Percentiles rank a stretch among this genome's conserved stretches.
phyloP scores from a whole-genome alignment of 2,329 filamentous ascomycete genomes.

The Domatiomyces globalis region DNA sequence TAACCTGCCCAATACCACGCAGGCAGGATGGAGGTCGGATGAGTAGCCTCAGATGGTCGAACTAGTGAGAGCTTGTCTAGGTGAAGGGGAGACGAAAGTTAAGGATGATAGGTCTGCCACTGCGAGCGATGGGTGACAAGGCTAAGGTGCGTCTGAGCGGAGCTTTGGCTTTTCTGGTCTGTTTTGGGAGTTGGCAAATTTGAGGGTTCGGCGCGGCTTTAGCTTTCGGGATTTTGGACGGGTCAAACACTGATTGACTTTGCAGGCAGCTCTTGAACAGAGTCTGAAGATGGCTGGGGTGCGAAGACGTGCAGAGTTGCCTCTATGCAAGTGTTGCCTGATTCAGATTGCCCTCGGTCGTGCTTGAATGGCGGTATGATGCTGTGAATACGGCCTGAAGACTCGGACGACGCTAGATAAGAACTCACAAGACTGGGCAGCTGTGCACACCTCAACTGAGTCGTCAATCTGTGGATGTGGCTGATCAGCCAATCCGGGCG shows the following conservation, averaged over 20 bases:
- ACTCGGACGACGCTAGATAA: background rate
- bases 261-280: background rate
- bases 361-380: too few species aligned
- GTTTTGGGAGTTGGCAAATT: background rate
- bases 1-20: background rate
- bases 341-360: too few species aligned
- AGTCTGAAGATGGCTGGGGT: background rate
- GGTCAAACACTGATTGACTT: background rate
- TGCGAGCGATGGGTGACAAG: background rate
- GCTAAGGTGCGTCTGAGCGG: background rate
- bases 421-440: background rate
- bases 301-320: background rate
- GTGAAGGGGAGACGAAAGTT: background rate
- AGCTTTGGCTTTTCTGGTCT: background rate
- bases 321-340: background rate
- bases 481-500: background rate
- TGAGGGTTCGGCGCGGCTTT: background rate
- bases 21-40: background rate
- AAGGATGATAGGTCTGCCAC: background rate
- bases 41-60: background rate
- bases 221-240: background rate
- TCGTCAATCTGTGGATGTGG: background rate
- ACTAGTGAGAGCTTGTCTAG: background rate
- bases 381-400: background rate
- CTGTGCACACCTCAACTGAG: background rate